A percentile compares a stretch with the other conserved stretches of the same genome.
phyloP scores from a whole-genome alignment of 2,329 filamentous ascomycete genomes.

The Capronia americana region DNA sequence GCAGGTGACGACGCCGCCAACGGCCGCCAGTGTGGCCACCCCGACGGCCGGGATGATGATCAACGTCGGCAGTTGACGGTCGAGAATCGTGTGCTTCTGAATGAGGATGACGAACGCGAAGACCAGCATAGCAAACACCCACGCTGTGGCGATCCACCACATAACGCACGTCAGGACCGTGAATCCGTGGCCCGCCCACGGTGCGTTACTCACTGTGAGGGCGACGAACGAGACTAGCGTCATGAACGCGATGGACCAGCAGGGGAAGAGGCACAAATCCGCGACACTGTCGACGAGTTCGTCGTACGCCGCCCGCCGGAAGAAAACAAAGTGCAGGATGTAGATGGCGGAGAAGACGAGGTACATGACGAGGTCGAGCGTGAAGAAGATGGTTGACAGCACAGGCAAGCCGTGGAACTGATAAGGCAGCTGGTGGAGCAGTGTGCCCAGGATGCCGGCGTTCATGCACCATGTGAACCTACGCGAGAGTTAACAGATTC shows the following conservation, averaged over 20 bases:
- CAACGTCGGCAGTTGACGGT: conserved; percentile 48
- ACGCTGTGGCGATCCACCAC: conserved; percentile 50
- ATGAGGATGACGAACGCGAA: conserved; percentile 44
- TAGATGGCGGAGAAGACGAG: conserved; percentile 43
- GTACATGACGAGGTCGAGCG: conserved; percentile 47
- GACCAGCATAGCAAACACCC: conserved; percentile 41
- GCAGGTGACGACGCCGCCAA: conserved; percentile 29
- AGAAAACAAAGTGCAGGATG: conserved; percentile 44
- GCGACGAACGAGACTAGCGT: conserved; percentile 42
- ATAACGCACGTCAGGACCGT: conserved; percentile 47
- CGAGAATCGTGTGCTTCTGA: conserved; percentile 46
- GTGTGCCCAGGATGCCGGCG: conserved; percentile 31
- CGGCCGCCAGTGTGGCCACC: conserved; percentile 34
- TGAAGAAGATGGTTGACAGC: conserved; percentile 49
- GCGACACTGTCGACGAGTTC: conserved; percentile 44
- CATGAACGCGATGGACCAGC: conserved; percentile 47
- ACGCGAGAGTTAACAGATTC: background rate
- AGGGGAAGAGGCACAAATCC: conserved; percentile 50
- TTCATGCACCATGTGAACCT: conserved; percentile 40
- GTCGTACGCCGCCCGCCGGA: conserved; percentile 43
- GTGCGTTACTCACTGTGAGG: conserved; percentile 63
- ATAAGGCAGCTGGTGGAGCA: conserved; percentile 43
- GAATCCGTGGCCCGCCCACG: conserved; percentile 42
- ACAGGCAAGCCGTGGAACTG: conserved; percentile 49
- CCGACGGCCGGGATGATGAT: conserved; percentile 41